A percentile compares a stretch with the other conserved stretches of the same genome.
Evolutionary conservation across 2,329 filamentous ascomycete genomes (phyloP).

Genomic region (Penicillium freii): DNA sequence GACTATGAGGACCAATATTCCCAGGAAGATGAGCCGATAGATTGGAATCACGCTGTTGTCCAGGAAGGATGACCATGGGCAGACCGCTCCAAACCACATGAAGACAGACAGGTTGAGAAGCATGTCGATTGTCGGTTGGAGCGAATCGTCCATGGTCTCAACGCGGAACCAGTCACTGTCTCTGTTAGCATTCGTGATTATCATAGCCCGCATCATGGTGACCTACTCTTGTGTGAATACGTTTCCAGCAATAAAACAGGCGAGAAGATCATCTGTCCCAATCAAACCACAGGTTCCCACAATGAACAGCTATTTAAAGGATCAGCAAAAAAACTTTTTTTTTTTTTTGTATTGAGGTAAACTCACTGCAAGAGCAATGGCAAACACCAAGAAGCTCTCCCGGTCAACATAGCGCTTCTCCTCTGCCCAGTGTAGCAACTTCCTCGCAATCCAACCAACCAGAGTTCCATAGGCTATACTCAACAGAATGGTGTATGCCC

Average conservation of each 20-base stretch:
- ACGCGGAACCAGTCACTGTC: conserved; percentile 81
- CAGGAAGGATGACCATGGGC: conserved; percentile 73
- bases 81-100: conserved; percentile 84
- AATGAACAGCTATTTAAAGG: conserved; percentile 64
- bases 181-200: conserved; percentile 9
- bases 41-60: conserved; percentile 68
- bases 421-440: conserved; percentile 80
- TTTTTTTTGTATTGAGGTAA: background rate
- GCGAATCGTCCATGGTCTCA: conserved; percentile 82
- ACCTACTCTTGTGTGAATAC: conserved; percentile 79
- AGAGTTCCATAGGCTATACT: conserved; percentile 73
- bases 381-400: conserved; percentile 84
- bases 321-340: conserved; percentile 10
- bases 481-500: conserved; percentile 77
- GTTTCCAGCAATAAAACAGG: conserved; percentile 90
- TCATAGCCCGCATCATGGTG: background rate
- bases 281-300: conserved; percentile 83
- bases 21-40: conserved; percentile 69
- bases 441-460: conserved; percentile 78
- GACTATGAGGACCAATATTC: conserved; percentile 71
- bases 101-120: conserved; percentile 85
- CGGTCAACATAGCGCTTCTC: conserved; percentile 77
- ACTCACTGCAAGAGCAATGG: conserved; percentile 71
- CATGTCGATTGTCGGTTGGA: conserved; percentile 96
- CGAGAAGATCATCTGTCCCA: conserved; percentile 84